Base-by-base conservation (phyloP, 805 yeast species). In the Saturnispora besseyi region DNA sequence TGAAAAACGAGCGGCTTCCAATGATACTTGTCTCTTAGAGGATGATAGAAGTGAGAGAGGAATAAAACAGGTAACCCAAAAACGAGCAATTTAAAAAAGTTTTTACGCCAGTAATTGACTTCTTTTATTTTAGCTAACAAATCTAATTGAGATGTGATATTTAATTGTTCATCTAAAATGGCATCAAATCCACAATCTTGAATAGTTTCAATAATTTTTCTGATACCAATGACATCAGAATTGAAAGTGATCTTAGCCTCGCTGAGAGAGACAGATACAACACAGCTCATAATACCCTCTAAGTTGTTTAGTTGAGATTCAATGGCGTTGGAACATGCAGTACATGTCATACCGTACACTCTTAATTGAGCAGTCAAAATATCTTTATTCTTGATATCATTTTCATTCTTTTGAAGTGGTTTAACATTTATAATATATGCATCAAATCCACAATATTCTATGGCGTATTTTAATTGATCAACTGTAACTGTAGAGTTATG, bases 61-160 rank as follows among this genome's bases (percentile, higher is more conserved):
- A 69, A 62, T 29, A 77, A 56, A 6, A 87, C 76, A 0, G 96
- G 89, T 0, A 79, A 28, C 0, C 95, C 90, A 50, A 81, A 68
- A 0, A 72, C 22, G 3, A 81, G 59, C 6, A 89, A 63, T 46
- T 66, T 72, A 48, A 77, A 53, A 51, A 85, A 77, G 51, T 73
- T 81, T 9, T 63, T 54, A 51, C 73, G 75, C 95, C 96, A 93
- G 59, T 75, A 78, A 46, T 70, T 67, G 42, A 87, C 81, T 54
- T 91, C 97, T 56, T 81, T 79, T 8, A 76, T 72, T 56, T 86
- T 80, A 1, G 87, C 73, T 29, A 93, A 69, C 1, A 85, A 63
- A 37, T 77, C 79, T 38, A 91, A 61, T 64, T 93, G 98, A 4
- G 84, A 72, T 3, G 79, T 64, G 55, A 78, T 79, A 61, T 84